Conservation (phyloP, 2,329 filamentous ascomycete genomes). For the Blumeriella jaapii region DNA sequence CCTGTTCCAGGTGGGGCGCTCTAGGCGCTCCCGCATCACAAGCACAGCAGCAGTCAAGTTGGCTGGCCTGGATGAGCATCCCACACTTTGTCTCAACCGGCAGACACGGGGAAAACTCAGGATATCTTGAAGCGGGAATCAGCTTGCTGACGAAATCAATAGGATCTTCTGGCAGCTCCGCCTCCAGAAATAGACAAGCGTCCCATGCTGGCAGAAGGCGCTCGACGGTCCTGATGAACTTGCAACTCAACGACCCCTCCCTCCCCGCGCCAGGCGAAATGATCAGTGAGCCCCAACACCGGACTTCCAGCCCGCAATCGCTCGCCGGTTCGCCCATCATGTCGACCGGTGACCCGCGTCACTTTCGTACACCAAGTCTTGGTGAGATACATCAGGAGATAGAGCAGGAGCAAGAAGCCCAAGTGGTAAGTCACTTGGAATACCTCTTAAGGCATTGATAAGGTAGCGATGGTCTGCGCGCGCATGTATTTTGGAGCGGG, state of each 20-base stretch:
- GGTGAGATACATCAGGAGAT: constrained; percentile 71
- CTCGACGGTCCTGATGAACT: constrained; percentile 60
- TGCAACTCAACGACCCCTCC: constrained; percentile 60
- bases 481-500: neutral
- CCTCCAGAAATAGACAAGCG: constrained; percentile 34
- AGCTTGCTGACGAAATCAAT: neutral
- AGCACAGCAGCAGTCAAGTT: no score
- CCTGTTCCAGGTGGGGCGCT: no score
- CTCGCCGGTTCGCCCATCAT: constrained; percentile 36
- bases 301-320: constrained; percentile 34
- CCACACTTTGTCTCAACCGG: no score
- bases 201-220: constrained; percentile 46
- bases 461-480: neutral
- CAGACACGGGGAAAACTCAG: no score
- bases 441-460: neutral
- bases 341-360: constrained; percentile 40
- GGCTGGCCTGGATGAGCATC: neutral
- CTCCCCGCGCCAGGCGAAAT: constrained; percentile 60
- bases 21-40: no score
- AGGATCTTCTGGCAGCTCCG: constrained; percentile 38
- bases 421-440: constrained; percentile 48
- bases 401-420: constrained; percentile 67
- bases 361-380: constrained; percentile 57
- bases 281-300: constrained; percentile 36
- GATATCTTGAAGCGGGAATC: no score